Evolutionary conservation across 768 basidiomycete species (phyloP), one percentile per base, ranked within the genome.

Genomic region (Mycena floridula): DNA sequence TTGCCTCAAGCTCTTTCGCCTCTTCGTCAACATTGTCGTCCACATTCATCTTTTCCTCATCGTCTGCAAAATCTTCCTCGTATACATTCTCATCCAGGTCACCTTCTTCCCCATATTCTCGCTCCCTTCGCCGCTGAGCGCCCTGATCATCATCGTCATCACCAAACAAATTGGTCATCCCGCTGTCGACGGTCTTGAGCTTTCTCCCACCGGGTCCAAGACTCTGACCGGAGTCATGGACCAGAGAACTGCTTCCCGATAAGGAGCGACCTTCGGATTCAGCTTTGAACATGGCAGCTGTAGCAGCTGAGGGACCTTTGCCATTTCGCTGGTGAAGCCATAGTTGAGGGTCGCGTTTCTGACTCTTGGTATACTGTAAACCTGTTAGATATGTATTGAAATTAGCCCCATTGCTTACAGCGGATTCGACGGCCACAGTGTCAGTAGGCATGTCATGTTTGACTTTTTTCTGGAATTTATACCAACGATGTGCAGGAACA

Each of bases 401-500:
- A 46, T 38, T 22, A 27, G 37, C 18, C 41, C 18, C 46, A 8
- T 11, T 4, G 22, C 47, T 60, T 69, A 66, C 76, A 79, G 88
- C 62, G 74, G 67, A 56, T 70, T 80, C 74, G 76, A 89, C 54
- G 69, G 84, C 66, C 70, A 81, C 66, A 69, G 85, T 63, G 72
- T 71, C 70, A 30, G 77, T 76, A 36, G 82, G 83, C 13, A 88
- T 66, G 55, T 79, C 74, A 54, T 89, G 81, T 54, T 81, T 84
- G 35, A 86, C 74, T 53, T 81, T 82, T 71, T 89, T 90, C 65
- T 88, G 88, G 59, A 92, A 92, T 63, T 89, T 90, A 72, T 93
- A 94, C 87, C 88, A 93, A 36, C 90, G 75, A 59, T 89, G 80
- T 5, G 88, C 81, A 12, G 89, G 85, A 9, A 94, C 84, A 62